Conservation (phyloP, 2,329 filamentous ascomycete genomes). For the Biscogniauxia marginata region DNA sequence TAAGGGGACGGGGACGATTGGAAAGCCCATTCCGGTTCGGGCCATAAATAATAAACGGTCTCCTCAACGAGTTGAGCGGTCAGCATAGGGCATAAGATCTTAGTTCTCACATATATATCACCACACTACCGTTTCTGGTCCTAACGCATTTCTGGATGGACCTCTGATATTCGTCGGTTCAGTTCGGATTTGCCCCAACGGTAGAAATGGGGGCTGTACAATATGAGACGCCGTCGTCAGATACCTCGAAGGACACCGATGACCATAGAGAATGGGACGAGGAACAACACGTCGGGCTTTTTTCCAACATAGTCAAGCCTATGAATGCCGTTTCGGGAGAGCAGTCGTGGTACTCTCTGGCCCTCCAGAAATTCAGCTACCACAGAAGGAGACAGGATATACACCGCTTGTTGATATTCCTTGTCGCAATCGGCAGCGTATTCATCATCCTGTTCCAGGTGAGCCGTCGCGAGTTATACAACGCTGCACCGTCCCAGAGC, state of each 20-base stretch:
- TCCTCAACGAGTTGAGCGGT: not conserved
- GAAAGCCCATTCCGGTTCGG: not conserved
- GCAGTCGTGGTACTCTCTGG: constrained; percentile 16
- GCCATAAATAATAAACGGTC: not conserved
- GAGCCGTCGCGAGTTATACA: constrained; percentile 20
- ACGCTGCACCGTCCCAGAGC: constrained; percentile 7
- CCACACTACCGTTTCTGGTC: too few relatives aligned
- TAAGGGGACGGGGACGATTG: not conserved
- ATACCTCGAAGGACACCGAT: not conserved
- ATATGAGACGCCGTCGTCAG: not conserved
- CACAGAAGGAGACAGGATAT: constrained; percentile 16
- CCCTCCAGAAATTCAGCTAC: constrained; percentile 13
- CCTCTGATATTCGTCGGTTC: not conserved
- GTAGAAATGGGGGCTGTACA: not conserved
- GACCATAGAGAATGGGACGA: not conserved
- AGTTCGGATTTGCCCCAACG: not conserved
- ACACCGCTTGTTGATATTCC: constrained; percentile 17
- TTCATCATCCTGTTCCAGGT: constrained; percentile 23
- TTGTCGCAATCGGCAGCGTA: constrained; percentile 13
- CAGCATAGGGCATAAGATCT: not conserved
- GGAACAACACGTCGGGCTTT: not conserved
- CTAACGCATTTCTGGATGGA: too few relatives aligned
- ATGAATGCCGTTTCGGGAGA: constrained; percentile 7
- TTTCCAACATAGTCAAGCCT: not conserved
- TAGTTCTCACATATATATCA: not conserved